Conservation (phyloP, 2,329 filamentous ascomycete species). For the Alternaria triticina region DNA sequence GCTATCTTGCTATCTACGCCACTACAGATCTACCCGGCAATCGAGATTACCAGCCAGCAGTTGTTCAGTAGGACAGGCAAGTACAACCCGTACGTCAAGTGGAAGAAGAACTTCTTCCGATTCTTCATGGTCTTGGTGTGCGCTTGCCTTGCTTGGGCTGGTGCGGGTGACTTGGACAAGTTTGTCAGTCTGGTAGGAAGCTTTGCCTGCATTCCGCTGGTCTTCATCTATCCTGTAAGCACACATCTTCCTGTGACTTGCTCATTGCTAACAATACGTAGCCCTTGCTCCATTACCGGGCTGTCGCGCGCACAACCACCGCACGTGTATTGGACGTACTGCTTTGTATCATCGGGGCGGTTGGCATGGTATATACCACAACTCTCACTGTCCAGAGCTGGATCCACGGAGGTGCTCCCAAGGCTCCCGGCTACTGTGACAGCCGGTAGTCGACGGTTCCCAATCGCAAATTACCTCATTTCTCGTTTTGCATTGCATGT, state of each 20-base stretch:
- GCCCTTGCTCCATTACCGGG: conserved; percentile 89
- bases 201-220: conserved; percentile 95
- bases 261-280: conserved; percentile 53
- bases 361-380: conserved; percentile 93
- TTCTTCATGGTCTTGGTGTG: conserved; percentile 91
- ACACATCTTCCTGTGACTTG: not conserved
- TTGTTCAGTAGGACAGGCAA: conserved; percentile 94
- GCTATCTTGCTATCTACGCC: conserved; percentile 97
- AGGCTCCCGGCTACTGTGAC: conserved; percentile 70
- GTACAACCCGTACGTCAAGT: conserved; percentile 98
- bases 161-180: conserved; percentile 92
- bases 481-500: not conserved
- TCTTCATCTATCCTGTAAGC: conserved; percentile 97
- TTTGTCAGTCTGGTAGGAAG: conserved; percentile 96
- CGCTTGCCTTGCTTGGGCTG: conserved; percentile 86
- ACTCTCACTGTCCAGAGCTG: conserved; percentile 85
- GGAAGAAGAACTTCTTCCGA: conserved; percentile 98
- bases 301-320: conserved; percentile 71
- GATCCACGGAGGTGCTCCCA: conserved; percentile 65
- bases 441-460: conserved; percentile 17
- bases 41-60: conserved; percentile 93
- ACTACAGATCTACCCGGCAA: conserved; percentile 95
- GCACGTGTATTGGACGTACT: conserved; percentile 75
- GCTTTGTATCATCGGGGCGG: conserved; percentile 80
- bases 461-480: not conserved